phyloP scores from a whole-genome alignment of 176 grass and related monocot genomes.

The Avena insularis region DNA sequence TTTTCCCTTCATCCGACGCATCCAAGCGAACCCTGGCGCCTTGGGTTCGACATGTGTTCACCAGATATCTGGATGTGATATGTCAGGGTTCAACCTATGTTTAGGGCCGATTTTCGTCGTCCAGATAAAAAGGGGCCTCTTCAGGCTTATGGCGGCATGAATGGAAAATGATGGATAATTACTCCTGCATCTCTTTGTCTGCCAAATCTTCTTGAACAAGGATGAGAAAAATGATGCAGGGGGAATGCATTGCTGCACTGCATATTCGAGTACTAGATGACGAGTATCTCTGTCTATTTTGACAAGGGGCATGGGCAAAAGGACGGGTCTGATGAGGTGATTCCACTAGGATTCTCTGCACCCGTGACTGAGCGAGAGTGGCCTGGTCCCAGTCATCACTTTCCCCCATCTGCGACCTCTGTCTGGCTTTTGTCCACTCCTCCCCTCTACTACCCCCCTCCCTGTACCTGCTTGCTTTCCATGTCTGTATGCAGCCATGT shows the following conservation, averaged over 20 bases:
- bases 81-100: no score
- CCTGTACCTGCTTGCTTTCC: slow-evolving; percentile 47
- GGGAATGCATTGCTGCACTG: not conserved
- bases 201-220: not conserved
- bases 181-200: no score
- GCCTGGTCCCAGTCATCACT: slow-evolving; percentile 48
- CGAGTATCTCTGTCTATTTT: slow-evolving; percentile 9
- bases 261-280: slow-evolving; percentile 22
- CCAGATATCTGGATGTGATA: no score
- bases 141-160: no score
- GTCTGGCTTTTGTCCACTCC: slow-evolving; percentile 49
- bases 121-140: no score
- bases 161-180: no score
- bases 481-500: slow-evolving; percentile 68
- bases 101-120: no score
- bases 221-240: not conserved
- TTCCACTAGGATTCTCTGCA: slow-evolving; percentile 56
- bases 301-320: slow-evolving; percentile 36
- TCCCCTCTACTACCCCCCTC: not conserved
- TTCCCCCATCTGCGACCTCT: slow-evolving; percentile 34
- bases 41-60: no score
- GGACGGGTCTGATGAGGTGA: slow-evolving; percentile 45
- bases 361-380: slow-evolving; percentile 50
- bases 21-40: no score
- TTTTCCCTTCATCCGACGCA: no score